A percentile compares a stretch with the other conserved stretches of the same genome.
These are phyloP conservation scores for Sarcomyxa edulis DNA, from an alignment of 768 basidiomycete genomes.

Conservation along the genomic window DNA sequence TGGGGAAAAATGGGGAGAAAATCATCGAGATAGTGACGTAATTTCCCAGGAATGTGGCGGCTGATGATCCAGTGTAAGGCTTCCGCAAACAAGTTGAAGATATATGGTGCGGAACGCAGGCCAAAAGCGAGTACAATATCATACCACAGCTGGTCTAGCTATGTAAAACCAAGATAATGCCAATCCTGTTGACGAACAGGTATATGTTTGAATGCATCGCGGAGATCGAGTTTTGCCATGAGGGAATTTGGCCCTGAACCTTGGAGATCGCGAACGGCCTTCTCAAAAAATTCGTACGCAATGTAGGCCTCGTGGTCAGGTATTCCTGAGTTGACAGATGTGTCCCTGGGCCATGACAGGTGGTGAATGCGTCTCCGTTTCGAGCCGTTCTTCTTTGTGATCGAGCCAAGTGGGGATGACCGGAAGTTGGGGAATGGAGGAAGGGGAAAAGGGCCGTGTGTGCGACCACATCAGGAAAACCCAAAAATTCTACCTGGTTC, in stretches of 20 bases:
- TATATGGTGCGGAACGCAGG: too few species aligned
- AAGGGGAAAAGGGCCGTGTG: conserved; percentile 15
- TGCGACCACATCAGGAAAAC: conserved; percentile 10
- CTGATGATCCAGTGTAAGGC: conserved; percentile 33
- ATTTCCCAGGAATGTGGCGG: conserved; percentile 22
- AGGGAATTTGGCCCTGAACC: too few species aligned
- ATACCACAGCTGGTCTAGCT: not conserved
- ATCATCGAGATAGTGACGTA: conserved; percentile 30
- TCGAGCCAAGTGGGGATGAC: conserved; percentile 19
- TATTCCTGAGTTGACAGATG: too few species aligned
- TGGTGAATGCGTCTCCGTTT: conserved; percentile 24
- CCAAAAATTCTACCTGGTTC: too few species aligned
- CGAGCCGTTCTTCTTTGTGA: conserved; percentile 15
- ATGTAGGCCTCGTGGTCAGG: conserved; percentile 15
- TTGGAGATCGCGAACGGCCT: too few species aligned
- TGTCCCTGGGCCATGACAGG: conserved; percentile 27
- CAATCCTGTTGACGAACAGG: conserved; percentile 15
- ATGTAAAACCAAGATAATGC: conserved; percentile 11
- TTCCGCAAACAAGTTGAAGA: too few species aligned
- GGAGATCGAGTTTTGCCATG: too few species aligned
- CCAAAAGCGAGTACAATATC: too few species aligned
- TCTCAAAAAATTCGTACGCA: too few species aligned
- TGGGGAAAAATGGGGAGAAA: conserved; percentile 23
- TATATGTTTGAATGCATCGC: conserved; percentile 10
- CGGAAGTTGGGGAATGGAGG: conserved; percentile 15